Base-by-base conservation (phyloP, 768 basidiomycete species). In the Auriculariales sp. region DNA sequence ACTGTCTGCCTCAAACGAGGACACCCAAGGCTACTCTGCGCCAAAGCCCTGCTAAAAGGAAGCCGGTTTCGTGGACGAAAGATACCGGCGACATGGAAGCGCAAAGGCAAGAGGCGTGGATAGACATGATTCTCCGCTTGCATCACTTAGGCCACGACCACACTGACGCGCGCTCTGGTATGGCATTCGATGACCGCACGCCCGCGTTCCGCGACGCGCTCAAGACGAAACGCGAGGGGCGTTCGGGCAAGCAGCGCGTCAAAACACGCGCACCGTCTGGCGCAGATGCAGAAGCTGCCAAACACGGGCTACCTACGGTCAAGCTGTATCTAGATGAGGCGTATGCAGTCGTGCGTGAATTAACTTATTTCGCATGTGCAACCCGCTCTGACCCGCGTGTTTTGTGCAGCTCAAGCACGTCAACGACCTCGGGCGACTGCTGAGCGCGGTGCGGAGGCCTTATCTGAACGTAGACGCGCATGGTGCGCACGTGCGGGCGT, bases 381-480 rank as follows among this genome's bases (percentile, higher is more conserved):
- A 31, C 30, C 33, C 34, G 9, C 51, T 54, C 44, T 54, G 25
- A 44, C 31, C 33, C 25, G 39, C 46, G 9, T 52, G 30, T 30
- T 33, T 11, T 27, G 28, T 19, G 19, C 51, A 91, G 88, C 65
- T 91, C 25, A 78, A 75, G 54, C 84, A 87, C 55, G 81, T 89
- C 49, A 72, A 68, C 53, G 78, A 78, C 3, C 66, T 91, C 51
- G 74, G 74, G 25, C 75, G 73, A 42, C 81, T 93, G 74, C 74
- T 98, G 35, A 62, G 71, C 29, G 71, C 74, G 50, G 78, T 97
- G 52, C 80, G 92, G 12, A 80, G 82, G 49, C 79, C 93, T 27
- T 99, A 99, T 68, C 72, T 98, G 57, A 86, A 82, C 58, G 70
- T 90, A 53, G 78, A 86, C 64, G 63, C 80, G 12, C 71, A 77